A percentile compares a stretch with the other conserved stretches of the same genome.
Conservation (phyloP, 139 green algal genomes). For the Chlorella sp. region DNA sequence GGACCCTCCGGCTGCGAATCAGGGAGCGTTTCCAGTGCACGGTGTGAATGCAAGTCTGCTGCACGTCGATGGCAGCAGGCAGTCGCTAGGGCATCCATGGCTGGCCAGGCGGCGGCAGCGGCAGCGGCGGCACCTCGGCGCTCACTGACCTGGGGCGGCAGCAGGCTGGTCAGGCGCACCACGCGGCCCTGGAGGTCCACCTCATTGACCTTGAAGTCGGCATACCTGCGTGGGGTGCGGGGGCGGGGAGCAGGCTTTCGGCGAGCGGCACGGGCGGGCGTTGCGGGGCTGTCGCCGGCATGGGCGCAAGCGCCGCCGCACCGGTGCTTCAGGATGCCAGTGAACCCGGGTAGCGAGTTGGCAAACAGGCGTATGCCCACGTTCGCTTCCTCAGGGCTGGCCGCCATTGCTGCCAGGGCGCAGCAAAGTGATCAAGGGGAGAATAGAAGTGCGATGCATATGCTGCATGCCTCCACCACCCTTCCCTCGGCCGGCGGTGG, state of each 20-base stretch:
- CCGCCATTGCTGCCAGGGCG: background rate
- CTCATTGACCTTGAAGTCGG: constrained; percentile 90
- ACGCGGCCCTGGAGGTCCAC: constrained; percentile 65
- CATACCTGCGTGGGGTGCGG: constrained; percentile 61
- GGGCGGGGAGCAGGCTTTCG: background rate
- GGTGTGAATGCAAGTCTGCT: too few relatives aligned
- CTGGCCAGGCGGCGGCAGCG: too few relatives aligned
- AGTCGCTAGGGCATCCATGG: too few relatives aligned
- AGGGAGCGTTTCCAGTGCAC: too few relatives aligned
- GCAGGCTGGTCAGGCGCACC: constrained; percentile 60
- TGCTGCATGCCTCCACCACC: background rate
- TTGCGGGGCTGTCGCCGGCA: too few relatives aligned
- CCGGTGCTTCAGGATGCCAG: constrained; percentile 81
- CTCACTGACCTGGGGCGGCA: background rate
- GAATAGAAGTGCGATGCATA: background rate
- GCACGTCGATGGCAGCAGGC: too few relatives aligned
- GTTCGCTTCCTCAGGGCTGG: constrained; percentile 14
- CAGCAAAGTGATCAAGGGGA: background rate
- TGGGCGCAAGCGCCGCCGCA: constrained; percentile 6
- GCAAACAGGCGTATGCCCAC: constrained; percentile 48
- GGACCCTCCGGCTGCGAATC: too few relatives aligned
- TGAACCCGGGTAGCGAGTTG: constrained; percentile 62
- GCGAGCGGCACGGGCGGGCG: too few relatives aligned
- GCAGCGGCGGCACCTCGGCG: background rate
- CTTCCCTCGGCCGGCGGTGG: background rate